These are phyloP conservation scores for Tulasnella sp. DNA, from an alignment of 768 basidiomycete species.

Conservation along the genomic window DNA sequence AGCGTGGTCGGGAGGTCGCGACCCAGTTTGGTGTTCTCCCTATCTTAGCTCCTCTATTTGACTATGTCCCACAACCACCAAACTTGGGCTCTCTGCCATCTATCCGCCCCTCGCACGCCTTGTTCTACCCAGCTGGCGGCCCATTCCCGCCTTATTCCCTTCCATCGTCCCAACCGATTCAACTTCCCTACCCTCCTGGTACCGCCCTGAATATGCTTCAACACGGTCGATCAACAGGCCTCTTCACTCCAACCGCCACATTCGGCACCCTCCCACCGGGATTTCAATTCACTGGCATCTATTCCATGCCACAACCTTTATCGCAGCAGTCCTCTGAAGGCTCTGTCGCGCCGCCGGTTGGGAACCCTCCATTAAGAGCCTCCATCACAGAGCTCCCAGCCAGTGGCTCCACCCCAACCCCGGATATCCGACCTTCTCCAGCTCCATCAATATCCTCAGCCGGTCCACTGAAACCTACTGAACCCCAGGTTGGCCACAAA, in stretches of 20 bases:
- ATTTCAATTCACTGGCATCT: conserved; percentile 6
- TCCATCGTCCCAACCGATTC: conserved; percentile 3
- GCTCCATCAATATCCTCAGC: neutral
- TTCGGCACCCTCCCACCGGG: conserved; percentile 9
- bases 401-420: neutral
- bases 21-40: conserved; percentile 82
- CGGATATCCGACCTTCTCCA: neutral
- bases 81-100: conserved; percentile 55
- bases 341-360: too few relatives aligned
- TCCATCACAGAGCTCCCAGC: neutral
- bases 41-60: conserved; percentile 80
- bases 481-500: conserved; percentile 5
- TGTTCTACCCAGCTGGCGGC: neutral
- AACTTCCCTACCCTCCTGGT: conserved; percentile 10
- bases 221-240: conserved; percentile 6
- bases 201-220: conserved; percentile 12
- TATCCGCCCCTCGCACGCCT: conserved; percentile 1
- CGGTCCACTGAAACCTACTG: neutral
- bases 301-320: conserved; percentile 7
- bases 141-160: conserved; percentile 2
- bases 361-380: neutral
- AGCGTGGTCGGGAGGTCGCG: conserved; percentile 86
- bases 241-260: conserved; percentile 11
- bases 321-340: neutral
- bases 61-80: conserved; percentile 71